phyloP scores from a whole-genome alignment of 2,329 filamentous ascomycete species.

The Nothopassalora personata region DNA sequence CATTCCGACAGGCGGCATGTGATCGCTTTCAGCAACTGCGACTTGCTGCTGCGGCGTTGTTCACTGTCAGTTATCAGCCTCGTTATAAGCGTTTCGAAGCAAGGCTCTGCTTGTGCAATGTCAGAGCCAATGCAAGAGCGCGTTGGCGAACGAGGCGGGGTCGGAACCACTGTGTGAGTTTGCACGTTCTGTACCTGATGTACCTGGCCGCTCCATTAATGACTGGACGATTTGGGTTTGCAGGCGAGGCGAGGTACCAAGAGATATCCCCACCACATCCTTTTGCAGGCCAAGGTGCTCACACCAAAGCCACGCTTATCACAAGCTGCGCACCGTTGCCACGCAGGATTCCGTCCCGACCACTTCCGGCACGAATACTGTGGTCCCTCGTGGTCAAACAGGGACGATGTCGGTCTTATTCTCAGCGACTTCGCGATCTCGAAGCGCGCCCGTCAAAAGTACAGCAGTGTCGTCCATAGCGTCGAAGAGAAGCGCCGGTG shows the following conservation, averaged over 20 bases:
- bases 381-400: background rate
- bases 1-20: conserved; percentile 12
- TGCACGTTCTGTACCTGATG: conserved; percentile 17
- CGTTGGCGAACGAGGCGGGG: background rate
- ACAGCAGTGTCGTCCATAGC: background rate
- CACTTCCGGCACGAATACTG: conserved; percentile 5
- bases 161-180: background rate
- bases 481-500: background rate
- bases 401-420: background rate
- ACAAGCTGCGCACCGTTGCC: conserved; percentile 3
- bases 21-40: conserved; percentile 5
- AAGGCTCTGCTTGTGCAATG: conserved; percentile 1
- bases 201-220: conserved; percentile 5
- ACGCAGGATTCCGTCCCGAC: conserved; percentile 8
- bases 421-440: background rate
- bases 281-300: background rate
- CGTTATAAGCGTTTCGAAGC: background rate
- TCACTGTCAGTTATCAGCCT: background rate
- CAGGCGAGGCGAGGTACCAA: conserved; percentile 14
- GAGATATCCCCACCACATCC: conserved; percentile 14
- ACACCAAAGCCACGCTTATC: conserved; percentile 6
- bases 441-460: background rate
- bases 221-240: conserved; percentile 5
- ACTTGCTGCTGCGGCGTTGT: background rate
- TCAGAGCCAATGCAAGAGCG: conserved; percentile 1